Evolutionary conservation across 371 early-diverging fungal species (phyloP).

Genomic region (Mycotypha africana): DNA sequence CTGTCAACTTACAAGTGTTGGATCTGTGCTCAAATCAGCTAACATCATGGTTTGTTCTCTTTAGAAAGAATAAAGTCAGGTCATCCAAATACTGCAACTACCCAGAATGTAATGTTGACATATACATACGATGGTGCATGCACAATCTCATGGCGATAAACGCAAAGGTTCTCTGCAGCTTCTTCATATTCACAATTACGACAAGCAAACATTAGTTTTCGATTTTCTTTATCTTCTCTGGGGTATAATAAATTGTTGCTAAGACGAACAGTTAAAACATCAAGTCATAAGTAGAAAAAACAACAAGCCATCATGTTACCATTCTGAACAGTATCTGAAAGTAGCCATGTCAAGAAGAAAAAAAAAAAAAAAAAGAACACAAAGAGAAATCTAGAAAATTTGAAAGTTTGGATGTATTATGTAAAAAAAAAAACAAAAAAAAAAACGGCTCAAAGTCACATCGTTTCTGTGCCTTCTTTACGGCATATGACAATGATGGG

Average conservation of each 20-base stretch:
- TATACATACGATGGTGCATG: slow-evolving; percentile 68
- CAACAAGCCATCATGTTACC: slow-evolving; percentile 36
- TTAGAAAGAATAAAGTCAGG: background rate
- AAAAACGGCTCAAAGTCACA: too few species aligned
- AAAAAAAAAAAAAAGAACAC: too few species aligned
- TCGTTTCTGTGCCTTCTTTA: background rate
- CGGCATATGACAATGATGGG: slow-evolving; percentile 15
- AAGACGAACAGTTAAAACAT: background rate
- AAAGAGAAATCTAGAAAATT: too few species aligned
- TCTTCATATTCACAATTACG: slow-evolving; percentile 92
- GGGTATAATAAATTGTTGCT: slow-evolving; percentile 97
- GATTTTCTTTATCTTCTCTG: slow-evolving; percentile 73
- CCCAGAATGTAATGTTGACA: background rate
- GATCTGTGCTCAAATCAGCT: slow-evolving; percentile 79
- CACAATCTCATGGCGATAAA: slow-evolving; percentile 82
- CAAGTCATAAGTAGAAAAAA: background rate
- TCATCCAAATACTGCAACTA: background rate
- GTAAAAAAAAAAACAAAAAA: too few species aligned
- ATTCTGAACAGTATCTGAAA: slow-evolving; percentile 71
- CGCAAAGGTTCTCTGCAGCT: slow-evolving; percentile 74
- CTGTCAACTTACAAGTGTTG: slow-evolving; percentile 56
- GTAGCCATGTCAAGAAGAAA: slow-evolving; percentile 48
- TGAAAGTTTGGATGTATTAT: too few species aligned
- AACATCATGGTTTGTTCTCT: slow-evolving; percentile 76
- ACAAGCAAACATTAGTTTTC: slow-evolving; percentile 83